Conservation (phyloP, 1,284 basidiomycete genomes). For the Ustilago loliicola region DNA sequence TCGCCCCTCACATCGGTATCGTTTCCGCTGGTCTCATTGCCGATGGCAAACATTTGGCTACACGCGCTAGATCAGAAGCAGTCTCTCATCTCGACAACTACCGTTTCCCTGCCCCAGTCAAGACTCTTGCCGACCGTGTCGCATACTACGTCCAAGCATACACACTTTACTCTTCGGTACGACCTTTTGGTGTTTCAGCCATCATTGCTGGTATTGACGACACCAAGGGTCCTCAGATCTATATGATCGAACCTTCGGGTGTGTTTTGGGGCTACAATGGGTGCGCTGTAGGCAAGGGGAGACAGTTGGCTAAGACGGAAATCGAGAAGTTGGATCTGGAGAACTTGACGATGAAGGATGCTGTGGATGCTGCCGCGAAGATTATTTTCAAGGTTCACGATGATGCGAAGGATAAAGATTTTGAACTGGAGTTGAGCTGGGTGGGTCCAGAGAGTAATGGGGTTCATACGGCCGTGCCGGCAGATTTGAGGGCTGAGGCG, state of each 20-base stretch:
- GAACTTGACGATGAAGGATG: conserved; percentile 76
- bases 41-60: conserved; percentile 90
- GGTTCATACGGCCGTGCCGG: conserved; percentile 85
- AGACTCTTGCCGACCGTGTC: conserved; percentile 86
- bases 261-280: conserved; percentile 79
- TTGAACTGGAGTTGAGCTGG: conserved; percentile 98
- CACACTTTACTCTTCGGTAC: conserved; percentile 96
- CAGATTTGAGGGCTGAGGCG: conserved; percentile 84
- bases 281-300: conserved; percentile 90
- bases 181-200: conserved; percentile 94
- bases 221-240: conserved; percentile 79
- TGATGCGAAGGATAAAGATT: conserved; percentile 96
- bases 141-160: conserved; percentile 93
- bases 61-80: conserved; percentile 87
- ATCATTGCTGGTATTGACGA: conserved; percentile 92
- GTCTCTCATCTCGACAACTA: conserved; percentile 82
- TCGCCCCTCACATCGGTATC: conserved; percentile 93
- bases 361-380: conserved; percentile 67
- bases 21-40: conserved; percentile 87
- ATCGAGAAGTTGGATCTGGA: conserved; percentile 92
- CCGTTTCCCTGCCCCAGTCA: conserved; percentile 82
- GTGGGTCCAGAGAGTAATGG: conserved; percentile 87
- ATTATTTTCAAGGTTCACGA: conserved; percentile 95
- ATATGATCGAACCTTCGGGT: conserved; percentile 94
- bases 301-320: conserved; percentile 97